Evolutionary conservation across 768 basidiomycete genomes (phyloP), one percentile per base, ranked within the genome.

Genomic region (Lactarius akahatsu): DNA sequence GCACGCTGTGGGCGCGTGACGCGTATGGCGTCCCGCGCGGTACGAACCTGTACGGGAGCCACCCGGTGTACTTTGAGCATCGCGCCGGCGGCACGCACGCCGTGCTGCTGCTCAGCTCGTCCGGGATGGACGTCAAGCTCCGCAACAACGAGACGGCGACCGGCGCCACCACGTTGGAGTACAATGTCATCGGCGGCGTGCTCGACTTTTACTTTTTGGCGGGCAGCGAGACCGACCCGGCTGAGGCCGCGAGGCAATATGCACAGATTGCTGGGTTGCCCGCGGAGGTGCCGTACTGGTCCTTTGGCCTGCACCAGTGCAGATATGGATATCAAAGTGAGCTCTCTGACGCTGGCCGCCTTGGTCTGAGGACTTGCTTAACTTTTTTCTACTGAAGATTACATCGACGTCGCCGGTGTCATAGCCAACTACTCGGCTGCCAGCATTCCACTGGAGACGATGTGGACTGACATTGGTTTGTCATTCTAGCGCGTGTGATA

Each of bases 161-260:
- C 6, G 50, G 69, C 6, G 76, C 65, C 11, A 78, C 80, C 9
- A 75, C 83, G 3, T 74, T 90, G 65, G 88, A 92, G 77, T 94
- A 92, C 74, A 87, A 90, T 67, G 82, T 84, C 38, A 88, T 94
- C 70, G 91, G 91, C 4, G 90, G 90, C 10, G 82, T 91, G 1
- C 74, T 92, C 38, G 90, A 92, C 73, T 86, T 92, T 69, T 89
- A 91, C 79, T 91, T 94, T 77, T 77, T 92, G 60, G 84, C 87
- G 36, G 90, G 90, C 8, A 87, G 85, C 71, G 78, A 80, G 69
- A 80, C 75, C 5, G 81, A 86, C 71, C 88, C 88, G 3, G 78
- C 75, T 2, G 83, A 82, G 52, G 83, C 87, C 0, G 82, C 86
- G 6, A 78, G 80, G 66, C 90, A 93, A 76, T 92, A 92, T 74